phyloP scores from a whole-genome alignment of 2,329 filamentous ascomycete genomes.

The Fusarium redolens region DNA sequence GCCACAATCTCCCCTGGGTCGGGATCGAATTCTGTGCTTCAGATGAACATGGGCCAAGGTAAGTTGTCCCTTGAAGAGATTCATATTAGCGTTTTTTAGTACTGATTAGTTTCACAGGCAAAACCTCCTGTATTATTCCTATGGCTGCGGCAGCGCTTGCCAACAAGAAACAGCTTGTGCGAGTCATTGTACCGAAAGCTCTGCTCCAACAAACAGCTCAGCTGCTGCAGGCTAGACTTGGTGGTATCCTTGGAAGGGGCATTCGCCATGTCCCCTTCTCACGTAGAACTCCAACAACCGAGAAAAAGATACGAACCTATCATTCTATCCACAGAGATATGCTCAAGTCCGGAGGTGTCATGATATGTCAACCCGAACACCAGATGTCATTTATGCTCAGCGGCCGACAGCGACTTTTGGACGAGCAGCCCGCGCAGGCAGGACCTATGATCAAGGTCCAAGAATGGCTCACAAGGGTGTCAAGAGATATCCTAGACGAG shows the following conservation, averaged over 20 bases:
- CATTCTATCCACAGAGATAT: conserved; percentile 54
- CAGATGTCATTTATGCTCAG: conserved; percentile 73
- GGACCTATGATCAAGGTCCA: conserved; percentile 64
- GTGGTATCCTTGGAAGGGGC: conserved; percentile 64
- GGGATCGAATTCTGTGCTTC: conserved; percentile 67
- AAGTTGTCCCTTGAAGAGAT: not conserved
- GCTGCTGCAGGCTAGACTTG: conserved; percentile 64
- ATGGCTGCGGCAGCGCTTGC: conserved; percentile 61
- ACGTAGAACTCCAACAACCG: conserved; percentile 53
- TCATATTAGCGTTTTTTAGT: not conserved
- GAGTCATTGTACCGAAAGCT: conserved; percentile 68
- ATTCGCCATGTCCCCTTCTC: conserved; percentile 70
- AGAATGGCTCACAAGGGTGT: conserved; percentile 59
- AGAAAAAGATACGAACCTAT: conserved; percentile 49
- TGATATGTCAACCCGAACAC: conserved; percentile 72
- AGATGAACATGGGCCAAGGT: conserved; percentile 76
- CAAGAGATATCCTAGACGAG: conserved; percentile 74
- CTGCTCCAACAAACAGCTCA: conserved; percentile 69
- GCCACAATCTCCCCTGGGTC: conserved; percentile 68
- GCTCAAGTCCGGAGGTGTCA: conserved; percentile 58
- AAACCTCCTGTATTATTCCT: conserved; percentile 67
- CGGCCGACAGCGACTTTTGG: conserved; percentile 66
- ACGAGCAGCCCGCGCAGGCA: conserved; percentile 58
- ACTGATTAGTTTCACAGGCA: conserved; percentile 53
- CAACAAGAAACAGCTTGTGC: conserved; percentile 58